Percentiles rank a stretch among this genome's conserved stretches.
These are phyloP conservation scores for Myriosclerotinia curreyana DNA, from an alignment of 2,329 filamentous ascomycete species.

Conservation along the genomic window DNA sequence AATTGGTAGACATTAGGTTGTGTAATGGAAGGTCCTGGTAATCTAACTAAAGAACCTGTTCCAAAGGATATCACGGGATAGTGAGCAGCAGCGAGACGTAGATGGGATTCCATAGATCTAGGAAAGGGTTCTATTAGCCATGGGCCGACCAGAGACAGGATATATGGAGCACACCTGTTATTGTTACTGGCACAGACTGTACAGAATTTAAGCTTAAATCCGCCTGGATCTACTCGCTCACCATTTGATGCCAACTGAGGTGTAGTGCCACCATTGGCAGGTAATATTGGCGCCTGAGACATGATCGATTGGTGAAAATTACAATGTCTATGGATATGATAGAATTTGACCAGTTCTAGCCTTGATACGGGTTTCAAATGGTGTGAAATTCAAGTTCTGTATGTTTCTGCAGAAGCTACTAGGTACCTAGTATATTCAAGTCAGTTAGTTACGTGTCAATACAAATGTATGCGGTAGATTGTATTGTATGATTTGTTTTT, in stretches of 20 bases:
- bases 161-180: slow-evolving; percentile 64
- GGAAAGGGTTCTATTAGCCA: slow-evolving; percentile 25
- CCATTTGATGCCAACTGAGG: slow-evolving; percentile 27
- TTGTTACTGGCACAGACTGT: slow-evolving; percentile 99
- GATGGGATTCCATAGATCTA: slow-evolving; percentile 98
- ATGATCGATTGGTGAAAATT: not conserved
- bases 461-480: not conserved
- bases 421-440: not conserved
- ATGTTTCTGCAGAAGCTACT: slow-evolving; percentile 11
- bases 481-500: not conserved
- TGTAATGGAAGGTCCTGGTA: slow-evolving; percentile 85
- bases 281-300: slow-evolving; percentile 24
- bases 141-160: not conserved
- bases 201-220: slow-evolving; percentile 91
- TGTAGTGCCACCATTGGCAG: slow-evolving; percentile 26
- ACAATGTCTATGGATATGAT: not conserved
- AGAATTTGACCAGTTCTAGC: not conserved
- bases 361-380: slow-evolving; percentile 11
- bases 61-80: slow-evolving; percentile 99
- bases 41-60: slow-evolving; percentile 87
- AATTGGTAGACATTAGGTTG: slow-evolving; percentile 98
- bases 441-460: slow-evolving; percentile 20
- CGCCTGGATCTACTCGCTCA: slow-evolving; percentile 38
- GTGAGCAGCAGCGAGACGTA: slow-evolving; percentile 77
- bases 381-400: slow-evolving; percentile 6